Evolutionary conservation across 805 yeast species (phyloP), one percentile per base, ranked within the genome.

Genomic region (Crinitomyces ghanaensis): DNA sequence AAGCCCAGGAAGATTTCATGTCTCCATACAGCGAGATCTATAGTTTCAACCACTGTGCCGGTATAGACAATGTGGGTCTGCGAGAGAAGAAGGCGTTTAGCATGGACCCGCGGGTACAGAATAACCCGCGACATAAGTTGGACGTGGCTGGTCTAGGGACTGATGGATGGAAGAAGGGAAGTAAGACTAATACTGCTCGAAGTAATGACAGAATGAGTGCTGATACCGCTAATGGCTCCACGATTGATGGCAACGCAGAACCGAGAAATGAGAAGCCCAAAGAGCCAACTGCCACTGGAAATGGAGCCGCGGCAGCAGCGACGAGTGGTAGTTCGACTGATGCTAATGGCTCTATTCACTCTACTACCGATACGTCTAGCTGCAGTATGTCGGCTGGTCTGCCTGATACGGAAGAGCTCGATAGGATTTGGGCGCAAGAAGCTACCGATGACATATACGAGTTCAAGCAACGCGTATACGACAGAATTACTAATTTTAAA

Each of bases 11-110:
- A 34, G 24, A n/a, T 21, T 21, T n/a, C 13, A 26, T n/a, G n/a
- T n/a, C n/a, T 12, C 28, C 28, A 9, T 16, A 32, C 5, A 30
- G 42, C 3, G 60, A 54, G 25, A 37, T 48, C 21, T 56, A 54
- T 33, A 46, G 94, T 0, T 88, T 86, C 59, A 88, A 86, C 53
- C 74, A 82, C 49, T 66, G 93, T 48, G 93, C 95, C 0, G 95
- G 96, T 19, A 78, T 69, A 36, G 93, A 83, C 19, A 88, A 88
- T 50, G 58, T 62, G 25, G 97, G 97, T 33, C 69, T 88, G 14
- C 62, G 93, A 36, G 95, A 85, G 38, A 73, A 71, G 49, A 88
- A 88, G 59, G 72, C 74, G 35, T 72, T 74, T 34, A 82, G 95
- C 6, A 66, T 76, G 1, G 97, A 88, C 54, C 68, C 86, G 1